Conservation (phyloP, 805 yeast genomes). For the Maudiozyma bulderi region DNA sequence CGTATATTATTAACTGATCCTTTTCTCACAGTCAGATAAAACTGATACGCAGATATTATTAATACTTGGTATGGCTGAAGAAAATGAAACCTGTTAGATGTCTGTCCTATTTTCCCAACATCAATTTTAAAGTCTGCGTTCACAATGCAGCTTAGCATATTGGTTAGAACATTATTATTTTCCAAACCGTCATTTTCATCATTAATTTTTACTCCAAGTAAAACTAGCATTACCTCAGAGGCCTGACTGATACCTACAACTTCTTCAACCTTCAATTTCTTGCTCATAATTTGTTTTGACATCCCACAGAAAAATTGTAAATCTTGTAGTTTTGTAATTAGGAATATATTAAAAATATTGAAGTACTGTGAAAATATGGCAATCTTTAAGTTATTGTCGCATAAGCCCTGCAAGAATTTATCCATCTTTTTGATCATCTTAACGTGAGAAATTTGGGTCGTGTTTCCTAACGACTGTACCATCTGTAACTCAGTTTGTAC, state of each 20-base stretch:
- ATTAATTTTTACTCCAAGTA: background rate
- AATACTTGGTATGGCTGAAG: constrained; percentile 23
- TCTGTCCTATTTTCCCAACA: background rate
- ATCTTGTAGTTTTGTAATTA: constrained; percentile 3
- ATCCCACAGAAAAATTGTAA: constrained; percentile 9
- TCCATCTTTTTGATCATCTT: constrained; percentile 11
- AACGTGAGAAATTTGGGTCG: background rate
- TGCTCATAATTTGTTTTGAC: too few relatives aligned
- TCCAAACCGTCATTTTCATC: constrained; percentile 1
- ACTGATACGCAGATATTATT: constrained; percentile 27
- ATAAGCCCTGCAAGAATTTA: constrained; percentile 12
- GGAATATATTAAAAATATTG: background rate
- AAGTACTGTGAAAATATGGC: constrained; percentile 11
- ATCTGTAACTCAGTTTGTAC: background rate
- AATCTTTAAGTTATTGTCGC: constrained; percentile 2
- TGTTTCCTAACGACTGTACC: background rate
- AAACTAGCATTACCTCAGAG: constrained; percentile 21
- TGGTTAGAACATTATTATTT: background rate
- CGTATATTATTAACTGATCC: constrained; percentile 25
- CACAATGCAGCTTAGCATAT: background rate
- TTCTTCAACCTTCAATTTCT: too few relatives aligned
- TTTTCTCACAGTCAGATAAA: constrained; percentile 28
- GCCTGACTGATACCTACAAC: background rate
- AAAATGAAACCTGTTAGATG: constrained; percentile 12
- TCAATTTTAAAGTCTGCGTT: background rate